A percentile compares a stretch with the other conserved stretches of the same genome.
Conservation (phyloP, 768 basidiomycete species). For the Hemileccinum impolitum region DNA sequence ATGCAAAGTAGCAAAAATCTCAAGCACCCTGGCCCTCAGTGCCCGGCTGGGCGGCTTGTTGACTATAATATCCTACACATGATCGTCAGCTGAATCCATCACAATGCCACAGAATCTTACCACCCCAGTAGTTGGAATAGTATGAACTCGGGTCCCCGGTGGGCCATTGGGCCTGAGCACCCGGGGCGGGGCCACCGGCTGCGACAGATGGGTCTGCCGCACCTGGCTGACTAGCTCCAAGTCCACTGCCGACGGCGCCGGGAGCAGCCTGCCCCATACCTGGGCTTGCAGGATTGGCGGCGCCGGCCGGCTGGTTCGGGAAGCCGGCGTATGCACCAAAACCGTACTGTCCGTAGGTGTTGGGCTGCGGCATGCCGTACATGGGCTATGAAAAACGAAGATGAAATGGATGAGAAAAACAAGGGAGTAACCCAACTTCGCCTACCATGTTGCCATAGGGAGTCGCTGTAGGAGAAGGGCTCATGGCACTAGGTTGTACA, state of each 20-base stretch:
- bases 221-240: constrained; percentile 55
- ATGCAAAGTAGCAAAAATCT: constrained; percentile 23
- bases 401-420: not conserved
- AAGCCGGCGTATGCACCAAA: constrained; percentile 74
- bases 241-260: constrained; percentile 49
- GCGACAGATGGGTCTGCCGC: constrained; percentile 53
- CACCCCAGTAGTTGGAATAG: constrained; percentile 83
- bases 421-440: not conserved
- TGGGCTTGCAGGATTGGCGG: constrained; percentile 41
- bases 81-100: constrained; percentile 12
- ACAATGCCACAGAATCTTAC: constrained; percentile 38
- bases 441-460: constrained; percentile 80
- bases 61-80: constrained; percentile 74
- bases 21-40: constrained; percentile 46
- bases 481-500: constrained; percentile 49
- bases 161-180: constrained; percentile 75
- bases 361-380: constrained; percentile 88
- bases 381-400: constrained; percentile 52
- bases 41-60: constrained; percentile 64
- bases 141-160: constrained; percentile 69
- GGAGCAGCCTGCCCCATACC: constrained; percentile 57
- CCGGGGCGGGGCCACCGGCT: constrained; percentile 45
- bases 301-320: constrained; percentile 54
- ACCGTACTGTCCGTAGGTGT: constrained; percentile 69
- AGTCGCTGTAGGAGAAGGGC: constrained; percentile 56